Percentiles rank a stretch among this genome's conserved stretches.
Conservation (phyloP, 108 stramenopile species). For the Nitzschia inconspicua region DNA sequence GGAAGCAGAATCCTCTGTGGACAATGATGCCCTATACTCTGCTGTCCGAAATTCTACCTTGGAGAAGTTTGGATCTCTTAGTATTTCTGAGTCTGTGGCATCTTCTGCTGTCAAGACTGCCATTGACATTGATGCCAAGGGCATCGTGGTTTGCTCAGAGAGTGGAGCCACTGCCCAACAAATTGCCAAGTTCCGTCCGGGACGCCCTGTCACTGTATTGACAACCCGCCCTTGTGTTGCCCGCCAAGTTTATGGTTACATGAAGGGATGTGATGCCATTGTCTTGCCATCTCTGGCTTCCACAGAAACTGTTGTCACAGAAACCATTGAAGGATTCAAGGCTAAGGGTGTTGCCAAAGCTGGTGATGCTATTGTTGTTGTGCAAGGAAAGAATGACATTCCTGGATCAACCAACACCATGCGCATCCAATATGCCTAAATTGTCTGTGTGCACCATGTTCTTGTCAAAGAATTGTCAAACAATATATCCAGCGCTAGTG, state of each 20-base stretch:
- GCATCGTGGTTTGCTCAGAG: slow-evolving; percentile 92
- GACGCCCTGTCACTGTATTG: slow-evolving; percentile 84
- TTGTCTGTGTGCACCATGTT: too few species aligned
- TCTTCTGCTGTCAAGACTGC: slow-evolving; percentile 97
- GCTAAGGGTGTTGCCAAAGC: slow-evolving; percentile 61
- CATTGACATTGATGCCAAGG: slow-evolving; percentile 89
- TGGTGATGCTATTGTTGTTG: slow-evolving; percentile 90
- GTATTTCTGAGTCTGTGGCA: slow-evolving; percentile 86
- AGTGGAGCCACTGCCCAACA: slow-evolving; percentile 91
- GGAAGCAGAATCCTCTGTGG: slow-evolving; percentile 86
- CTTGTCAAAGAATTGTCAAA: too few species aligned
- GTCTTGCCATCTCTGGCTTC: slow-evolving; percentile 62
- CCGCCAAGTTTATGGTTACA: slow-evolving; percentile 75
- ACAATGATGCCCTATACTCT: slow-evolving; percentile 73
- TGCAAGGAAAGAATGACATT: slow-evolving; percentile 61
- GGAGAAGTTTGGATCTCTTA: slow-evolving; percentile 53
- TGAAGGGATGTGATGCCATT: slow-evolving; percentile 66
- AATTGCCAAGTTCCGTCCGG: slow-evolving; percentile 97
- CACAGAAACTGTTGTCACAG: slow-evolving; percentile 66
- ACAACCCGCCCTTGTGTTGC: slow-evolving; percentile 78
- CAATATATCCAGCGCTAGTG: too few species aligned
- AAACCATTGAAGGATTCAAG: slow-evolving; percentile 58
- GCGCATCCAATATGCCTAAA: slow-evolving; percentile 78
- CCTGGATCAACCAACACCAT: slow-evolving; percentile 77
- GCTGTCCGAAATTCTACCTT: slow-evolving; percentile 81